phyloP scores from a whole-genome alignment of 305 asterid genomes.

The Withania somnifera region DNA sequence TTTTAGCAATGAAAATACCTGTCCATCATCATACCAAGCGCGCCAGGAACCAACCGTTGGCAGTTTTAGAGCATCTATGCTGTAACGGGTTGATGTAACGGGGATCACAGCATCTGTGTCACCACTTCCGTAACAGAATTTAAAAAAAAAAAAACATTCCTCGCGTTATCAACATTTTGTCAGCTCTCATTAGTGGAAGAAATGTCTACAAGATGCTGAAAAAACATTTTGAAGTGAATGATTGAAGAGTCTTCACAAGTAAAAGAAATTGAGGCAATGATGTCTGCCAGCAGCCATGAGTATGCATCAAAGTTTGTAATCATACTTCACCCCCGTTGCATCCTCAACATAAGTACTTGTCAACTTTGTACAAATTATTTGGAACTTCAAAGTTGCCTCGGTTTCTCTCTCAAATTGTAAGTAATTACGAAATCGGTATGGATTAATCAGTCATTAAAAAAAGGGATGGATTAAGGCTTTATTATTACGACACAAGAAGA shows the following conservation, averaged over 20 bases:
- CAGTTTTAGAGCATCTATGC: slow-evolving; percentile 61
- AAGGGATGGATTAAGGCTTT: not conserved
- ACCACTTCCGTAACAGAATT: slow-evolving; percentile 50
- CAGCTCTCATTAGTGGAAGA: not conserved
- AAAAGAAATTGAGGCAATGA: not conserved
- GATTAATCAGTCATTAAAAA: too few relatives aligned
- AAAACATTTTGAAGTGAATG: not conserved
- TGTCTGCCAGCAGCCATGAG: not conserved
- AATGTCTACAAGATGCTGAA: not conserved
- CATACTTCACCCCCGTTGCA: not conserved
- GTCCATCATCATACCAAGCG: slow-evolving; percentile 85
- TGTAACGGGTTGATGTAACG: slow-evolving; percentile 83
- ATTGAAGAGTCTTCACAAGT: not conserved
- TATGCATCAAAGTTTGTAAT: not conserved
- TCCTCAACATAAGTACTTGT: not conserved
- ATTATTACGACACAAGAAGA: too few relatives aligned
- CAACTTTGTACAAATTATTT: too few relatives aligned
- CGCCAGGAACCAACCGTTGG: slow-evolving; percentile 57
- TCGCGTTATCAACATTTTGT: not conserved
- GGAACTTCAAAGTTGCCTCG: too few relatives aligned
- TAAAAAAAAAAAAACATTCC: not conserved
- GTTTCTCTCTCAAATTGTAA: not conserved
- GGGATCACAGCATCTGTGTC: slow-evolving; percentile 88
- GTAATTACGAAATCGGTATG: not conserved
- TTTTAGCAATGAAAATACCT: slow-evolving; percentile 35